These are phyloP conservation scores for Cicer arietinum DNA, from an alignment of 306 rosid genomes.

Conservation along the genomic window DNA sequence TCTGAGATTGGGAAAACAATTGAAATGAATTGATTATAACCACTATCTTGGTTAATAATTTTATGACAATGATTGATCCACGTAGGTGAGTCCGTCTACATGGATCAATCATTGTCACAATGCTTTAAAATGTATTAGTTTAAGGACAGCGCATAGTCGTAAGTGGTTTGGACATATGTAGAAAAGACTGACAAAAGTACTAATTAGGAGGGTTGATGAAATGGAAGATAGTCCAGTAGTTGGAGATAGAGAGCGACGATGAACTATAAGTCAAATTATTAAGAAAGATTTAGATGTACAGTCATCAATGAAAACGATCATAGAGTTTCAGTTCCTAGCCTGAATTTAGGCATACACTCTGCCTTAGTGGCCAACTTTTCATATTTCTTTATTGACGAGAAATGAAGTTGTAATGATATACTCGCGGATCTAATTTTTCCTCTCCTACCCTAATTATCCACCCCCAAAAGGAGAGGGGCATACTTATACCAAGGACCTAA, in stretches of 20 bases:
- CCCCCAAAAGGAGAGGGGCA: background rate
- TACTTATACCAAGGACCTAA: background rate
- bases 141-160: background rate
- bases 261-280: background rate
- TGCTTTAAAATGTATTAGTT: background rate
- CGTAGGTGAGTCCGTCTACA: background rate
- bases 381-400: conserved; percentile 12
- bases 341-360: conserved; percentile 14
- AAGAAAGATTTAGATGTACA: background rate
- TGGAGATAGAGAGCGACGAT: background rate
- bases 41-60: conserved; percentile 14
- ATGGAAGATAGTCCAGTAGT: background rate
- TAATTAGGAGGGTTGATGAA: background rate
- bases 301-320: background rate
- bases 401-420: conserved; percentile 5
- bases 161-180: background rate
- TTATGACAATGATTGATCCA: background rate
- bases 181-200: background rate
- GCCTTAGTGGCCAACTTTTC: background rate
- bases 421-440: background rate
- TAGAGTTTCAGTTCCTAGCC: background rate
- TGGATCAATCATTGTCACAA: background rate
- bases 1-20: conserved; percentile 7
- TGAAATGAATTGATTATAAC: conserved; percentile 7
- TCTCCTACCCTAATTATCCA: conserved; percentile 12